phyloP scores from a whole-genome alignment of 2,329 filamentous ascomycete genomes.

The Parastagonospora avenae region DNA sequence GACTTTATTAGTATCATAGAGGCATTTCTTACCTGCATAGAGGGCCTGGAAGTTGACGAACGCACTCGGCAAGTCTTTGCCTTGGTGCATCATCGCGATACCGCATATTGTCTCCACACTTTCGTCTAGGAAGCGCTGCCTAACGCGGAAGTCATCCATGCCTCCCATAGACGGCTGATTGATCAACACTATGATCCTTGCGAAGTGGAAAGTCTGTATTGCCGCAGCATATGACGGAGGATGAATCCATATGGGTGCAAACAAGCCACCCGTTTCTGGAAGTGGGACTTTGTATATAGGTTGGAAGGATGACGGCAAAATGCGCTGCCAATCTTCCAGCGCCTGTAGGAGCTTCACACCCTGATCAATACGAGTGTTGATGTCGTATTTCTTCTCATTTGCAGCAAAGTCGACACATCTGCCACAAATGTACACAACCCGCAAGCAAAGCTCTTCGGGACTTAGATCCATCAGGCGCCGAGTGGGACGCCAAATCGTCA shows the following conservation, averaged over 20 bases:
- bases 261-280: slow-evolving; percentile 16
- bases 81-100: slow-evolving; percentile 52
- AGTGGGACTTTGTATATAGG: slow-evolving; percentile 44
- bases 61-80: slow-evolving; percentile 30
- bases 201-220: slow-evolving; percentile 59
- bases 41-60: slow-evolving; percentile 36
- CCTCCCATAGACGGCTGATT: slow-evolving; percentile 59
- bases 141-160: slow-evolving; percentile 54
- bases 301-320: slow-evolving; percentile 53
- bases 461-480: slow-evolving; percentile 55
- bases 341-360: slow-evolving; percentile 55
- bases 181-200: slow-evolving; percentile 59
- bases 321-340: slow-evolving; percentile 57
- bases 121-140: slow-evolving; percentile 53
- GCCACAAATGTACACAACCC: slow-evolving; percentile 61
- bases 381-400: slow-evolving; percentile 53
- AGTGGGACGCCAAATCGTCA: slow-evolving; percentile 64
- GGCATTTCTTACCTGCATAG: slow-evolving; percentile 33
- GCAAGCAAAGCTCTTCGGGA: slow-evolving; percentile 60
- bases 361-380: slow-evolving; percentile 53
- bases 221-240: slow-evolving; percentile 48
- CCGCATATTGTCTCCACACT: slow-evolving; percentile 57
- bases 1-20: neutral
- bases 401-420: slow-evolving; percentile 65
- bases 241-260: slow-evolving; percentile 37